phyloP scores from a whole-genome alignment of 2,329 filamentous ascomycete genomes.

The Ophiostoma fasciatum region DNA sequence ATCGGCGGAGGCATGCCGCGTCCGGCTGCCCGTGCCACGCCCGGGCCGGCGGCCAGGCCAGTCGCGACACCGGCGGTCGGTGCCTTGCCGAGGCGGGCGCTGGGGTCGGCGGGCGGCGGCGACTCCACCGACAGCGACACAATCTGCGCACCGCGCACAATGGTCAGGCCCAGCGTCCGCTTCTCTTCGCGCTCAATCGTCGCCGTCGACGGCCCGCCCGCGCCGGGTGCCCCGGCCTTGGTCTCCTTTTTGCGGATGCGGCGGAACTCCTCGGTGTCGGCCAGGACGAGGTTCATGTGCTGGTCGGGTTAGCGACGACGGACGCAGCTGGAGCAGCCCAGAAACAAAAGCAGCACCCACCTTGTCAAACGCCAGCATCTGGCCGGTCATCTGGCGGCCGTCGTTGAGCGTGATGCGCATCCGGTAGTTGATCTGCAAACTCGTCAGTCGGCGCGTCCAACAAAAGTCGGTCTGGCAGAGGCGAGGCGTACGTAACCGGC shows the following conservation, averaged over 20 bases:
- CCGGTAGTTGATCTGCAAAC: constrained; percentile 85
- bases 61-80: constrained; percentile 53
- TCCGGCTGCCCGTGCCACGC: constrained; percentile 81
- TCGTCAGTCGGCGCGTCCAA: too few relatives aligned
- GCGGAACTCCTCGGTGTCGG: constrained; percentile 96
- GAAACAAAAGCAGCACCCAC: constrained; percentile 18
- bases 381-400: constrained; percentile 88
- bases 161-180: constrained; percentile 87
- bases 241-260: constrained; percentile 73
- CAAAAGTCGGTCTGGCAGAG: too few relatives aligned
- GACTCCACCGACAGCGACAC: constrained; percentile 92
- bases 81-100: constrained; percentile 69
- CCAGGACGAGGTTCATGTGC: constrained; percentile 99
- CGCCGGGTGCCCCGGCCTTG: constrained; percentile 47
- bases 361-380: constrained; percentile 98
- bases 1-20: constrained; percentile 58
- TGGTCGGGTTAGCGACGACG: neutral
- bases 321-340: too few relatives aligned
- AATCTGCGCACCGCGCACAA: constrained; percentile 87
- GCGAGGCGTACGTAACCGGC: constrained; percentile 52
- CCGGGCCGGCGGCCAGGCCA: constrained; percentile 67
- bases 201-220: constrained; percentile 37
- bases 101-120: constrained; percentile 85
- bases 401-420: constrained; percentile 96
- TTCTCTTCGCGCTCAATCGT: constrained; percentile 89